Evolutionary conservation across 2,329 filamentous ascomycete genomes (phyloP), one percentile per base, ranked within the genome.

Genomic region (Lachnellula cervina): DNA sequence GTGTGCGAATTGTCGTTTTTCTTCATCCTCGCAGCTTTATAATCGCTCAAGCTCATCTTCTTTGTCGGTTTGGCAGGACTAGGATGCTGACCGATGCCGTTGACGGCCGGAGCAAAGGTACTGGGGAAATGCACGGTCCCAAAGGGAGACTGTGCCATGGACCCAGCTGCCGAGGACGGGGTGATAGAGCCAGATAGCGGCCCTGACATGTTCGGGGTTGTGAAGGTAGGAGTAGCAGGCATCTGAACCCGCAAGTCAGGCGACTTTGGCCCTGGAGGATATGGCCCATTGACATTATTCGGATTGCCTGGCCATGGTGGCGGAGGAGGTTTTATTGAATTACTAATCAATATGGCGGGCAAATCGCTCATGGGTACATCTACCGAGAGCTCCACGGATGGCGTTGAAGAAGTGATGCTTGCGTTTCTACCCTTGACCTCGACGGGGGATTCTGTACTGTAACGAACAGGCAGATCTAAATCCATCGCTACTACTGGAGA

Each of bases 21-120:
- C 58, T 74, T 76, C 28, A 71, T 74, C 64, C 66, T 76, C 2
- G 77, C 76, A 3, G 76, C 77, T 65, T 82, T 84, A 64, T 87
- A 87, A 64, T 87, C 84, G 64, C 82, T 86, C 2, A 87, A 69
- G 59, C 81, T 86, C 38, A 87, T 71, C 69, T 86, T 87, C 75
- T 87, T 87, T 17, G 63, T 66, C 71, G 85, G 86, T 54, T 66
- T 68, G 34, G 83, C 73, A 2, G 84, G 83, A 59, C 81, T 86
- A 2, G 81, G 80, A 21, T 77, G 75, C 9, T 74, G 74, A 5
- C 68, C 68, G 8, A 73, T 62, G 14, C 77, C 75, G 54, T 79
- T 81, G 35, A 74, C 65, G 0, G 71, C 63, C 0, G 73, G 65
- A 4, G 71, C 65, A 51, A 82, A 79, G 0, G 78, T 72, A 47